These are phyloP conservation scores for Cladophialophora exuberans DNA, from an alignment of 2,329 filamentous ascomycete species.

Conservation along the genomic window DNA sequence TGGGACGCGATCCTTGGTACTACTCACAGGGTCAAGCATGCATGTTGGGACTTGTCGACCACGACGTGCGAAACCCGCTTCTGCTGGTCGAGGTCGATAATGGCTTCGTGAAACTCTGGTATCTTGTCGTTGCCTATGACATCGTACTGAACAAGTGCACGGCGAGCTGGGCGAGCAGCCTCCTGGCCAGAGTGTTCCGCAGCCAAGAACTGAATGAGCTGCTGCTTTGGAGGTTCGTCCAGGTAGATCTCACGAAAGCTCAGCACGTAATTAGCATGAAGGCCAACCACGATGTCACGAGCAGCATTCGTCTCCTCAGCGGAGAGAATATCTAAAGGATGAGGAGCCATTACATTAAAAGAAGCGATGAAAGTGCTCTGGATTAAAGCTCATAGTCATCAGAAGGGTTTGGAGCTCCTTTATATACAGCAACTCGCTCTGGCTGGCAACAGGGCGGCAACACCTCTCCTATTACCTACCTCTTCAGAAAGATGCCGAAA, in stretches of 20 bases:
- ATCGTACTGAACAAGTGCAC: slow-evolving; percentile 61
- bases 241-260: slow-evolving; percentile 56
- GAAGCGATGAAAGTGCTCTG: neutral
- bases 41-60: slow-evolving; percentile 51
- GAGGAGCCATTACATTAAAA: slow-evolving; percentile 37
- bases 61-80: slow-evolving; percentile 49
- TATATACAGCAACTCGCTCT: neutral
- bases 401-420: neutral
- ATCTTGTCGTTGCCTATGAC: slow-evolving; percentile 56
- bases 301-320: slow-evolving; percentile 58
- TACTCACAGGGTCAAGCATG: slow-evolving; percentile 47
- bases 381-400: neutral
- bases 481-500: neutral
- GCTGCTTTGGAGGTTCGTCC: slow-evolving; percentile 54
- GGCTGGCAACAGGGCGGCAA: no score
- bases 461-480: neutral
- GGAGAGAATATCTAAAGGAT: slow-evolving; percentile 61
- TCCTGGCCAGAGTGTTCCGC: slow-evolving; percentile 52
- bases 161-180: slow-evolving; percentile 51
- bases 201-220: slow-evolving; percentile 53
- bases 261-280: slow-evolving; percentile 42
- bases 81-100: slow-evolving; percentile 52
- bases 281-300: slow-evolving; percentile 52
- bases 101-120: slow-evolving; percentile 58
- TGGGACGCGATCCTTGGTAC: no score